Evolutionary conservation across 768 basidiomycete species (phyloP).

Genomic region (Boletus barrowsii): DNA sequence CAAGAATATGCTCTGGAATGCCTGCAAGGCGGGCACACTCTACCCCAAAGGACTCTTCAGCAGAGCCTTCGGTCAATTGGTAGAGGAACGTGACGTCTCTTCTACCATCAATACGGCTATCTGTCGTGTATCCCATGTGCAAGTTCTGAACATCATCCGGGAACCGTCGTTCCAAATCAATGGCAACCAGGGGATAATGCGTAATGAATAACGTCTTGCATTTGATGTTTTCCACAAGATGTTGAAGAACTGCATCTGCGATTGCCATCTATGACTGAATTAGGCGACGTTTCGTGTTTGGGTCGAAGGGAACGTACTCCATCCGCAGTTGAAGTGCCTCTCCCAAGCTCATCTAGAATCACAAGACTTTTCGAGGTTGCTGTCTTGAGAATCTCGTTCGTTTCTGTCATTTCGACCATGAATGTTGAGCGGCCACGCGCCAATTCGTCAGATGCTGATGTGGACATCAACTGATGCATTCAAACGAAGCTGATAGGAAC

Average conservation of each 20-base stretch:
- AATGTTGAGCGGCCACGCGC: conserved; percentile 87
- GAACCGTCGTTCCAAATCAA: conserved; percentile 57
- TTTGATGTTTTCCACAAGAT: conserved; percentile 55
- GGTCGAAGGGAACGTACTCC: conserved; percentile 45
- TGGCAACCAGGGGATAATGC: conserved; percentile 87
- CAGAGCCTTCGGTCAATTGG: conserved; percentile 65
- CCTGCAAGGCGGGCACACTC: conserved; percentile 90
- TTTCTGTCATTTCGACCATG: conserved; percentile 97
- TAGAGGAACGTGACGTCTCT: conserved; percentile 89
- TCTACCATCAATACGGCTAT: conserved; percentile 65
- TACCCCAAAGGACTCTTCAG: conserved; percentile 84
- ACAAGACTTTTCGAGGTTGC: conserved; percentile 78
- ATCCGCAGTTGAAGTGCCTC: conserved; percentile 92
- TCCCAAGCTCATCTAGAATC: conserved; percentile 85
- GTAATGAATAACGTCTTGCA: conserved; percentile 91
- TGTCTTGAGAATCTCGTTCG: conserved; percentile 79
- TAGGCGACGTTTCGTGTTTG: not conserved
- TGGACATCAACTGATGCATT: not conserved
- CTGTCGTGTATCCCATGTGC: conserved; percentile 83
- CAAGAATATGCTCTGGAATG: conserved; percentile 67
- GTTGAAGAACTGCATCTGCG: conserved; percentile 74
- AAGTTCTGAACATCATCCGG: conserved; percentile 65
- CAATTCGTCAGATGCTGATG: conserved; percentile 80
- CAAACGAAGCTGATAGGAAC: conserved; percentile 17
- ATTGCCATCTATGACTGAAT: conserved; percentile 67